Evolutionary conservation across 257 asterid species (phyloP).

Genomic region (Fraxinus cuspidata): DNA sequence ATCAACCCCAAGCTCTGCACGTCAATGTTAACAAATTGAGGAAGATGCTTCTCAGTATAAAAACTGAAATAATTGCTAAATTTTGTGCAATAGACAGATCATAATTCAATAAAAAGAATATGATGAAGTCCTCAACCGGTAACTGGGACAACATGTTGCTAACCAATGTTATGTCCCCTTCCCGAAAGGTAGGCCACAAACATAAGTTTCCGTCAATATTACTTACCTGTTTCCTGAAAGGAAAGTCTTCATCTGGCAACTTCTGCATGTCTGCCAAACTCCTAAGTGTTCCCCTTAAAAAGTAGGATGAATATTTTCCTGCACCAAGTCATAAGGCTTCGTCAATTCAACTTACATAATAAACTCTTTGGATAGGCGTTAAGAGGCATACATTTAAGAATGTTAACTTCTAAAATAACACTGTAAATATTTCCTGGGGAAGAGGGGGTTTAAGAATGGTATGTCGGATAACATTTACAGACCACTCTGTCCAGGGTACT

Average conservation of each 20-base stretch:
- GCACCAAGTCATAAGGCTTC: constrained; percentile 27
- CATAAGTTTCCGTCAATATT: background rate
- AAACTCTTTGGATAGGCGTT: constrained; percentile 4
- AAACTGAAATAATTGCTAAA: background rate
- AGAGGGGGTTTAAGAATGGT: background rate
- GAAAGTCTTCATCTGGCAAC: constrained; percentile 78
- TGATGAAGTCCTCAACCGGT: background rate
- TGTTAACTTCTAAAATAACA: background rate
- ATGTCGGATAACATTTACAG: background rate
- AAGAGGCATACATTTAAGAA: constrained; percentile 15
- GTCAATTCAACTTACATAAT: constrained; percentile 8
- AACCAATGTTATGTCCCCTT: constrained; percentile 2
- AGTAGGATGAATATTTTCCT: constrained; percentile 66
- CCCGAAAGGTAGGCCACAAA: background rate
- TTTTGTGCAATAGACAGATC: background rate
- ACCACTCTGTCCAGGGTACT: constrained; percentile 10
- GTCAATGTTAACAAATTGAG: background rate
- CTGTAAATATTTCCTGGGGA: background rate
- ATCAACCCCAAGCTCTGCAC: background rate
- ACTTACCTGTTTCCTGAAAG: constrained; percentile 75
- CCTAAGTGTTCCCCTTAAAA: constrained; percentile 58
- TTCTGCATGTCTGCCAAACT: constrained; percentile 78
- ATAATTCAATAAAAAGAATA: background rate
- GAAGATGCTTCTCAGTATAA: background rate
- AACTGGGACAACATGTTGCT: background rate